Percentiles rank a stretch among this genome's conserved stretches.
These are phyloP conservation scores for Chytriomyces confervae DNA, from an alignment of 192 early-diverging fungal genomes.

Conservation along the genomic window DNA sequence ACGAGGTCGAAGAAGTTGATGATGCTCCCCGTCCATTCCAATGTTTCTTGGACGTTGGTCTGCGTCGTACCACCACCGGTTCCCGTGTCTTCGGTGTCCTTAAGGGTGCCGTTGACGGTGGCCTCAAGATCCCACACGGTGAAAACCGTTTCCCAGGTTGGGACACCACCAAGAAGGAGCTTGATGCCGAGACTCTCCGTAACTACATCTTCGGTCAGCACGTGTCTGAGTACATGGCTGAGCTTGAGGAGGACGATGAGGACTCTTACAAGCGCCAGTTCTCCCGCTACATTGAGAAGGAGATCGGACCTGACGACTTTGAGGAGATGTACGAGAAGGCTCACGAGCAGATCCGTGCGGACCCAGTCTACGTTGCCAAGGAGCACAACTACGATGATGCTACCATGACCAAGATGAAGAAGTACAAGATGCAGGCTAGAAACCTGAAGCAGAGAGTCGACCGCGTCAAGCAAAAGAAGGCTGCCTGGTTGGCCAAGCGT, in stretches of 20 bases:
- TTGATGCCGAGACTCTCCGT: constrained; percentile 91
- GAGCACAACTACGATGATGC: constrained; percentile 63
- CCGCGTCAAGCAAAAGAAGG: constrained; percentile 91
- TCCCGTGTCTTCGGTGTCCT: constrained; percentile 95
- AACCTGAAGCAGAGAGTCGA: constrained; percentile 92
- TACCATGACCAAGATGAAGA: constrained; percentile 75
- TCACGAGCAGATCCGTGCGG: constrained; percentile 92
- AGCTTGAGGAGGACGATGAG: constrained; percentile 98
- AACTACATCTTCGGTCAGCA: constrained; percentile 98
- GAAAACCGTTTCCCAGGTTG: constrained; percentile 98
- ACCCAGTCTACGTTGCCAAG: constrained; percentile 76
- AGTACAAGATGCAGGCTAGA: constrained; percentile 73
- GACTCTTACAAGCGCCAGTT: constrained; percentile 97
- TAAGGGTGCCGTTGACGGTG: constrained; percentile 99
- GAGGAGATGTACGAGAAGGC: constrained; percentile 95
- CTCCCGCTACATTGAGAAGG: constrained; percentile 87
- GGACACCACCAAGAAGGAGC: constrained; percentile 83
- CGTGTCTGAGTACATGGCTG: constrained; percentile 97
- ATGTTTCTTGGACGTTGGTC: constrained; percentile 96
- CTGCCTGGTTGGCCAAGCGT: constrained; percentile 64
- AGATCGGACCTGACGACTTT: constrained; percentile 84
- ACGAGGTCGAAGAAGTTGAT: constrained; percentile 82
- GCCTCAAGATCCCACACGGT: constrained; percentile 93
- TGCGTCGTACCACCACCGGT: constrained; percentile 96
- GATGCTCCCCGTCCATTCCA: constrained; percentile 97